Evolutionary conservation across 306 rosid genomes (phyloP), one percentile per base, ranked within the genome.

Genomic region (Quercus glauca): DNA sequence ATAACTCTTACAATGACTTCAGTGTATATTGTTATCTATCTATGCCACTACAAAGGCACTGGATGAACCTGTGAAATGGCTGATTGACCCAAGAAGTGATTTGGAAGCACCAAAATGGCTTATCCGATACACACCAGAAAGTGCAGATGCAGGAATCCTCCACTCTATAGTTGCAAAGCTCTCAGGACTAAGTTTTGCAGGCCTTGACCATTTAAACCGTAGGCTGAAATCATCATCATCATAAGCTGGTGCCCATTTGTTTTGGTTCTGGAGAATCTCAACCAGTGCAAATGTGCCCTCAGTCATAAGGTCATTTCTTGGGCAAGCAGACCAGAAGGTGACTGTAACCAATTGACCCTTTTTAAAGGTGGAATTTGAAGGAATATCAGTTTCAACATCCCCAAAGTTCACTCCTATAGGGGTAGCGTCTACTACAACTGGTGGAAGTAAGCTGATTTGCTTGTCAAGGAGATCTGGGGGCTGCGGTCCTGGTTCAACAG

Each of bases 231-330:
- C 97, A 13, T 94, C 98, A 1, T 92, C 98, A 20, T 92, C 98
- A 63, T 90, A 94, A 55, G 90, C 91, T 64, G 98, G 93, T 79
- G 85, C 70, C 98, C 98, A 94, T 45, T 59, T 79, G 19, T 86
- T 87, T 69, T 87, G 81, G 35, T 76, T 87, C 56, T 77, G 85
- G 57, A 90, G 96, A 45, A 83, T 67, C 67, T 94, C 98, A 77
- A 92, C 97, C 52, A 94, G 86, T 69, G 98, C 86, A 74, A 85
- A 94, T 77, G 98, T 94, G 23, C 98, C 98, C 82, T 94, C 98
- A 20, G 94, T 92, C 98, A 94, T 83, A 41, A 88, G 97, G 82
- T 92, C 96, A 19, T 94, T 94, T 0, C 97, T 89, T 56, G 97
- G 98, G 74, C 98, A 94, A 12, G 94, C 97, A 0, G 98, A 84